phyloP scores from a whole-genome alignment of 371 early-diverging fungal genomes.

The Nematocida minor region DNA sequence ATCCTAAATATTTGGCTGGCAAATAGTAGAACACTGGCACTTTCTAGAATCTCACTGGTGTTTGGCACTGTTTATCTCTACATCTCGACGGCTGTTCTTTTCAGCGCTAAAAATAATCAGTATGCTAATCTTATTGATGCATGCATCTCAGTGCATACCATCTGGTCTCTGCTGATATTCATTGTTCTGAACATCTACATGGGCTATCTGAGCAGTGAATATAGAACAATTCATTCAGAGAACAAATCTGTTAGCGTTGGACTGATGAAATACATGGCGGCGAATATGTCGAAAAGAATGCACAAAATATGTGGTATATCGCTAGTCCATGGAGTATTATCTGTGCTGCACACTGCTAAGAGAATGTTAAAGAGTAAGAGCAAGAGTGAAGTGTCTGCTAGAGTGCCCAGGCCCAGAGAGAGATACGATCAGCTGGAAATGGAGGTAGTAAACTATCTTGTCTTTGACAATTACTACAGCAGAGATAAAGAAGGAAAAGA shows the following conservation, averaged over 20 bases:
- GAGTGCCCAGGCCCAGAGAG: background rate
- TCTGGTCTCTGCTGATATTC: background rate
- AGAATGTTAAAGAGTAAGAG: background rate
- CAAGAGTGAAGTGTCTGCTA: background rate
- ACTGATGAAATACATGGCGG: background rate
- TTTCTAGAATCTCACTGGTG: background rate
- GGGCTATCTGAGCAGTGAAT: background rate
- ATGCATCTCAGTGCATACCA: background rate
- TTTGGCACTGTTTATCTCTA: background rate
- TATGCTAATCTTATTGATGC: background rate
- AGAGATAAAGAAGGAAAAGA: background rate
- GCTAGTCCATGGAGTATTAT: background rate
- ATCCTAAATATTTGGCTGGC: background rate
- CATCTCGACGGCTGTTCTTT: background rate
- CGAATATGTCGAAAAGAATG: background rate
- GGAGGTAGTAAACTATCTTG: background rate
- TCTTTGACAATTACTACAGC: background rate
- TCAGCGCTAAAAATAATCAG: background rate
- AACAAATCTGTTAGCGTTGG: background rate
- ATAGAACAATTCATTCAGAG: background rate
- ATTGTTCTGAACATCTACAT: background rate
- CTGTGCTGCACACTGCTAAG: background rate
- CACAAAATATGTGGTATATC: background rate
- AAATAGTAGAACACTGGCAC: background rate
- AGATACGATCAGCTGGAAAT: background rate